Percentiles rank a stretch among this genome's conserved stretches.
These are phyloP conservation scores for Pelomyxa schiedti DNA, from an alignment of 78 protist species.

Conservation along the genomic window DNA sequence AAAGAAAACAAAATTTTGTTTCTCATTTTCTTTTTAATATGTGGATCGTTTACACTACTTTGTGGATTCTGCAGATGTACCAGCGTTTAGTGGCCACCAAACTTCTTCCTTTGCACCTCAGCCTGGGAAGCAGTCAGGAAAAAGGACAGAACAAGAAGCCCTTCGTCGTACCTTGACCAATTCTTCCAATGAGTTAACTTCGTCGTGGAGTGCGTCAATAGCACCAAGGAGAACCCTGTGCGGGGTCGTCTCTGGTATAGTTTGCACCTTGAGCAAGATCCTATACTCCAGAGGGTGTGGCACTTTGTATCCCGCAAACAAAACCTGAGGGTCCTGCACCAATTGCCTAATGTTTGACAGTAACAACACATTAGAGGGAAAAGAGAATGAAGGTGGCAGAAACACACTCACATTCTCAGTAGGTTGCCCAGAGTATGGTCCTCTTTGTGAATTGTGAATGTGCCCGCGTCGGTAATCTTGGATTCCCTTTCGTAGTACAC, in stretches of 20 bases:
- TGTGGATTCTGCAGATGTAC: too few species aligned
- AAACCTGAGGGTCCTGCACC: conserved; percentile 5
- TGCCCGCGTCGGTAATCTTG: conserved; percentile 8
- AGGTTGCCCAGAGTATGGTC: conserved; percentile 48
- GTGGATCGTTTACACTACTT: too few species aligned
- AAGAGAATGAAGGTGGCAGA: background rate
- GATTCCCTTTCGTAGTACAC: background rate
- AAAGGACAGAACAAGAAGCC: too few species aligned
- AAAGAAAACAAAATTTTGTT: too few species aligned
- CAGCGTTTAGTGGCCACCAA: too few species aligned
- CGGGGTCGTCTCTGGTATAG: background rate
- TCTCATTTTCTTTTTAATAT: too few species aligned
- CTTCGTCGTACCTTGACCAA: background rate
- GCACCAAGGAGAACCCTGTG: background rate
- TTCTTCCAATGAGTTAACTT: background rate
- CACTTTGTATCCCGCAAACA: conserved; percentile 21
- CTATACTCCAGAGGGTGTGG: conserved; percentile 38
- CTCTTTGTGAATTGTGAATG: conserved; percentile 2
- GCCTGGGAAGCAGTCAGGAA: too few species aligned
- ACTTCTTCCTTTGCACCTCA: too few species aligned
- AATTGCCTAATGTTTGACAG: conserved; percentile 7
- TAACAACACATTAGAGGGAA: background rate
- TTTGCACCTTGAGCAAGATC: conserved; percentile 13
- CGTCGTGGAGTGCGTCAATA: background rate
- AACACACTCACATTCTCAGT: conserved; percentile 17